These are phyloP conservation scores for Pythium angustatum DNA, from an alignment of 352 stramenopile genomes.

Conservation along the genomic window DNA sequence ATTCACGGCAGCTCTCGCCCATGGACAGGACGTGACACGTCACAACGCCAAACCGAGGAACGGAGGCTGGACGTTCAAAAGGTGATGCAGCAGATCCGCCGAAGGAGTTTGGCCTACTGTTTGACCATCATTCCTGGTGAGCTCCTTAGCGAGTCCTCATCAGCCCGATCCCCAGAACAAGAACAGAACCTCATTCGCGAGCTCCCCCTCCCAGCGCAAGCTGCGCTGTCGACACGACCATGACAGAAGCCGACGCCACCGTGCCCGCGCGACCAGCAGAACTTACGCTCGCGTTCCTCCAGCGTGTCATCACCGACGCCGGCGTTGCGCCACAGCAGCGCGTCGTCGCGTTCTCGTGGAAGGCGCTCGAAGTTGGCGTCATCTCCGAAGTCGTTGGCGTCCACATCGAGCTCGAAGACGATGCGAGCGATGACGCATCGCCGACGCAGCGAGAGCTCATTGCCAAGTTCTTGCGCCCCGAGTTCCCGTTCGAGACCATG, in stretches of 20 bases:
- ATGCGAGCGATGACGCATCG: conserved; percentile 2
- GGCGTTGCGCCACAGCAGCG: conserved; percentile 21
- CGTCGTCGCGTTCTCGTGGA: conserved; percentile 56
- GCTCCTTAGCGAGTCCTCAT: too few relatives aligned
- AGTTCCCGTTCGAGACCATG: conserved; percentile 84
- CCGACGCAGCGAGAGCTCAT: conserved; percentile 41
- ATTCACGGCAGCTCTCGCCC: too few relatives aligned
- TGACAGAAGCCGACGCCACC: not conserved
- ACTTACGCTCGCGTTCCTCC: conserved; percentile 60
- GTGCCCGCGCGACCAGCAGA: conserved; percentile 24
- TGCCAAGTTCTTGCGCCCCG: conserved; percentile 73
- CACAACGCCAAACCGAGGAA: too few relatives aligned
- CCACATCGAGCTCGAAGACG: conserved; percentile 10
- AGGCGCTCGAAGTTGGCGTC: conserved; percentile 70
- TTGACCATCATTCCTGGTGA: conserved; percentile 3
- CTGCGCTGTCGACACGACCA: not conserved
- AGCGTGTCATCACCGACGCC: conserved; percentile 28
- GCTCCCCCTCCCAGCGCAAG: too few relatives aligned
- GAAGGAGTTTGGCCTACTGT: not conserved
- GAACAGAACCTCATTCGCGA: not conserved
- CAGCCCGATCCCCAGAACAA: too few relatives aligned
- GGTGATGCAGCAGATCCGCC: not conserved
- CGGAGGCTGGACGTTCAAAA: not conserved
- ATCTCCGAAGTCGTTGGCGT: conserved; percentile 77
- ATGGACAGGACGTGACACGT: too few relatives aligned